Conservation (phyloP, 371 early-diverging fungal species). For the Rhizopus stolonifer region DNA sequence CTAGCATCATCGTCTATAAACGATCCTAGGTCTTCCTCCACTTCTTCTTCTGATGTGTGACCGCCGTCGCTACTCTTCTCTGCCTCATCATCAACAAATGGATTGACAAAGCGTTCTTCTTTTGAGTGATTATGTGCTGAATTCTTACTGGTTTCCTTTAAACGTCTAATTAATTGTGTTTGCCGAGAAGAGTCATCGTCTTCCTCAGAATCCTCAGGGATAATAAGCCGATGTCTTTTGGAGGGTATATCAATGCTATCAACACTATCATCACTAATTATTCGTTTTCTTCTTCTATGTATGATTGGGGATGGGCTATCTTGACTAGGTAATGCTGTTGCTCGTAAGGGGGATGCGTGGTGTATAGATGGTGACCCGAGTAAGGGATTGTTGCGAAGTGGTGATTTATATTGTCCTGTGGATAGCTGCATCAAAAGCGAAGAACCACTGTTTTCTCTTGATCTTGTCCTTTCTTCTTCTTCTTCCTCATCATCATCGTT, state of each 20-base stretch:
- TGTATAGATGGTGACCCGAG: background rate
- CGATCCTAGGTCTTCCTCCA: slow-evolving; percentile 14
- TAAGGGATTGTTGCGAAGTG: background rate
- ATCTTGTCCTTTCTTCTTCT: background rate
- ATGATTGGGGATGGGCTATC: background rate
- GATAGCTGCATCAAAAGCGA: background rate
- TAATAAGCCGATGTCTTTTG: background rate
- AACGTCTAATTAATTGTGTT: background rate
- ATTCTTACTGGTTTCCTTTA: background rate
- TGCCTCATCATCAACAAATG: slow-evolving; percentile 27
- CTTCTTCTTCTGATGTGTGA: slow-evolving; percentile 14
- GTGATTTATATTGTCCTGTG: background rate
- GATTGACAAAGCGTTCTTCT: slow-evolving; percentile 1
- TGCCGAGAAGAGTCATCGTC: slow-evolving; percentile 8
- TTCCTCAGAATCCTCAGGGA: background rate
- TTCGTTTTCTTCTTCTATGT: background rate
- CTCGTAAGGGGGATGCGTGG: background rate
- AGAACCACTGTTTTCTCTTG: background rate
- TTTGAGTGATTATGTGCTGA: background rate
- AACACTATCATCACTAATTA: background rate
- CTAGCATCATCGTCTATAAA: slow-evolving; percentile 25
- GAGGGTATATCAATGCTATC: background rate
- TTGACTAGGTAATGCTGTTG: background rate
- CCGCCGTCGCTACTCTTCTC: slow-evolving; percentile 21
- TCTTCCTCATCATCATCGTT: background rate